Conservation (phyloP, 306 rosid genomes). For the Rosa persica region DNA sequence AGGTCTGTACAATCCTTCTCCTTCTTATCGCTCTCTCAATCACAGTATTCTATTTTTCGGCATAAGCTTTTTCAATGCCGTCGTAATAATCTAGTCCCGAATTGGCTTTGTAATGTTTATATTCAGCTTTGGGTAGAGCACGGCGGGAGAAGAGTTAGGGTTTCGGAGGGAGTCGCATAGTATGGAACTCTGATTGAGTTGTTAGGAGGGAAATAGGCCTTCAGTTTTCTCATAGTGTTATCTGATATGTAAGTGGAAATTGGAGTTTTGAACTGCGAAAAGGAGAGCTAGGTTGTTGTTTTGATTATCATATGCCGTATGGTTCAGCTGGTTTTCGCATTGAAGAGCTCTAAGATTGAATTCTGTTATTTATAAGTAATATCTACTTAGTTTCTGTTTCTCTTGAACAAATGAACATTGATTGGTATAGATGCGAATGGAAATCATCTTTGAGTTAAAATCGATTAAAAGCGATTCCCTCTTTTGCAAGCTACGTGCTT, state of each 20-base stretch:
- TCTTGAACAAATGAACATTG: neutral
- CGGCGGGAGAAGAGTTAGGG: constrained; percentile 28
- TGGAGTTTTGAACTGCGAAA: neutral
- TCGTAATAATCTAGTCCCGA: neutral
- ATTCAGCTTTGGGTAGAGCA: neutral
- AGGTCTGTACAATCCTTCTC: constrained; percentile 45
- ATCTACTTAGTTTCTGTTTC: neutral
- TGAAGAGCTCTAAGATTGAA: neutral
- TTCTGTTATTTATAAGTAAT: neutral
- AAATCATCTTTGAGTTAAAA: neutral
- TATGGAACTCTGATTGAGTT: neutral
- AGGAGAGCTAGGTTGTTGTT: neutral
- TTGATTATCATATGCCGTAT: neutral
- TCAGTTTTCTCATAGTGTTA: neutral
- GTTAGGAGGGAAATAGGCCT: neutral
- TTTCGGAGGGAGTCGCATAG: neutral
- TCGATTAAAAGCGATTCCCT: no score
- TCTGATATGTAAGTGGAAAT: neutral
- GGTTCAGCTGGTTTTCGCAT: neutral
- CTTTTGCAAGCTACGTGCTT: neutral
- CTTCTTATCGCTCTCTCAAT: neutral
- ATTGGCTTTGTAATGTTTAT: neutral
- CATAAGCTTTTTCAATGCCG: neutral
- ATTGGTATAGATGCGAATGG: neutral
- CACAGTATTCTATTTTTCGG: neutral